Conservation (phyloP, 176 grass and related monocot species). For the Panicum miliaceum region DNA sequence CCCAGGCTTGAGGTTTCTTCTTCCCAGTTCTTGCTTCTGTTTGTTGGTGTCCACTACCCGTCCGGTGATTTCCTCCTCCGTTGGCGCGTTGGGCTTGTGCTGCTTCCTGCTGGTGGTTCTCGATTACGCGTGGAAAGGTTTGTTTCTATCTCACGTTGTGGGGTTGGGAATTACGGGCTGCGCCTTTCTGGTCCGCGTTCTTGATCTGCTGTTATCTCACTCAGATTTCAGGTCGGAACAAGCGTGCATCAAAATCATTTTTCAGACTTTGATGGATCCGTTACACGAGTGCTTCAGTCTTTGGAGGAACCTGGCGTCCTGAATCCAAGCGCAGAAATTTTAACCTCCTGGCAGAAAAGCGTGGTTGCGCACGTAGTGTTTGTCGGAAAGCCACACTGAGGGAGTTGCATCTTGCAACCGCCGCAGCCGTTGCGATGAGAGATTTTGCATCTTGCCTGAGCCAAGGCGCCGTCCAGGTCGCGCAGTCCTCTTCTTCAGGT, state of each 20-base stretch:
- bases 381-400: constrained; percentile 39
- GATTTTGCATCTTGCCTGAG: constrained; percentile 63
- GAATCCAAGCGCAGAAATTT: constrained; percentile 9
- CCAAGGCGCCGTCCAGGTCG: constrained; percentile 57
- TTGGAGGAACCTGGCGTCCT: not conserved
- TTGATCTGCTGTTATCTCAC: constrained; percentile 13
- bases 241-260: too few species aligned
- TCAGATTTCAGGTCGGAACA: constrained; percentile 32
- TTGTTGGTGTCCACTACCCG: not conserved
- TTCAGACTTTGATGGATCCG: not conserved
- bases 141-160: not conserved
- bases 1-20: not conserved
- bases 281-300: not conserved
- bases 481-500: constrained; percentile 42
- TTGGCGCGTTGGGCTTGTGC: not conserved
- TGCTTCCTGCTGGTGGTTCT: not conserved
- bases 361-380: constrained; percentile 40
- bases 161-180: not conserved
- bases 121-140: constrained; percentile 17
- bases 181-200: not conserved
- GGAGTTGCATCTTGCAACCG: constrained; percentile 14
- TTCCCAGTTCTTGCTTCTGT: not conserved
- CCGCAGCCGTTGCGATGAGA: constrained; percentile 42
- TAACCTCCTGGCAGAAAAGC: not conserved
- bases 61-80: not conserved